Base-by-base conservation (phyloP, 1,139 yeast genomes). In the Magnusiomyces suaveolens region DNA sequence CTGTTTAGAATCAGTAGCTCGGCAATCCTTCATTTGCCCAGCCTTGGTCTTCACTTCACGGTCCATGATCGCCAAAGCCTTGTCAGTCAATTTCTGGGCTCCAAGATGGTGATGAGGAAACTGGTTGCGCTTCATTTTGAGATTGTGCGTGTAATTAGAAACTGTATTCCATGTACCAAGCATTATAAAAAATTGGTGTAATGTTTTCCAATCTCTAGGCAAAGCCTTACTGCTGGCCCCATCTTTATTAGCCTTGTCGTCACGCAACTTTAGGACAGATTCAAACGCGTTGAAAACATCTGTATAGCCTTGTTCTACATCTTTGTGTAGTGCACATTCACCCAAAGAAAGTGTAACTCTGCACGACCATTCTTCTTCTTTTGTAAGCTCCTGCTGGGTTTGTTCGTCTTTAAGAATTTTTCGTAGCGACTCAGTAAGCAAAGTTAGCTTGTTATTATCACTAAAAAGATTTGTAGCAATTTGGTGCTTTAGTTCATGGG, bases 351-450 rank as follows among this genome's bases (percentile, higher is more conserved):
- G 46, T 2, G 70, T 56, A 1, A 63, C 58, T 2, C 63, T 56
- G 14, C 65, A 58, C 0, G 69, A 59, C 77, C 77, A 73, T 50
- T 57, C 60, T 54, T 75, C 78, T 6, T 60, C 65, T 0, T 46
- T 56, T 0, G 75, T 66, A 18, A 72, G 60, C 41, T 59, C 60
- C 3, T 3, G 32, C 41, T 1, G 50, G 8, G 52, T 32, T 14
- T 26, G 8, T 39, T 10, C 41, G 25, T 20, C 39, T 16, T 8
- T 47, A 14, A 32, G 41, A 29, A 26, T 24, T 18, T n/a, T 43
- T n/a, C 18, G 33, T 20, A 38, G 20, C 38, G 32, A 20, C 12
- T 29, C 21, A 26, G 58, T 59, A 3, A 60, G 38, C 1, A 46
- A 52, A 25, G 57, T 55, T 1, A 57, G 54, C 18, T 24, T 54